A percentile compares a stretch with the other conserved stretches of the same genome.
Conservation (phyloP, 2,329 filamentous ascomycete genomes). For the Immersiporthe knoxdaviesiana region DNA sequence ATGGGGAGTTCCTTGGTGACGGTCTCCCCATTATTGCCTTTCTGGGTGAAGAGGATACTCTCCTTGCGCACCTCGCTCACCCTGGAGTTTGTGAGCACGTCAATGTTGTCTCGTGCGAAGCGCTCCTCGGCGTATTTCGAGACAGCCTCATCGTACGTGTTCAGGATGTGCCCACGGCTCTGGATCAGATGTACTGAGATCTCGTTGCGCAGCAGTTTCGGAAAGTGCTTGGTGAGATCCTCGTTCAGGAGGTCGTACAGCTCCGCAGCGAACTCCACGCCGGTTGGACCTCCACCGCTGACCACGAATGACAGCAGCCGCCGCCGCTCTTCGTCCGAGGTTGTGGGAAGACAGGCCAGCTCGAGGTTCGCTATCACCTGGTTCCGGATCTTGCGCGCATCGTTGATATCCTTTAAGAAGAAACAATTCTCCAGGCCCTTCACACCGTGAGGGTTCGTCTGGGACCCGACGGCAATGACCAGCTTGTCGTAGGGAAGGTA, state of each 20-base stretch:
- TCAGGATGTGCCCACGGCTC: slow-evolving; percentile 90
- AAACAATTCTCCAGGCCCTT: slow-evolving; percentile 92
- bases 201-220: slow-evolving; percentile 89
- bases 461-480: slow-evolving; percentile 87
- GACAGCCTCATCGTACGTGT: slow-evolving; percentile 95
- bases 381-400: slow-evolving; percentile 88
- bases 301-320: slow-evolving; percentile 94
- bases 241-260: slow-evolving; percentile 96
- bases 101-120: slow-evolving; percentile 88
- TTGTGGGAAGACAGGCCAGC: slow-evolving; percentile 89
- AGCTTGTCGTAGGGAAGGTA: slow-evolving; percentile 98
- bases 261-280: slow-evolving; percentile 96
- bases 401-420: slow-evolving; percentile 93
- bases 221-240: slow-evolving; percentile 82
- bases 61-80: slow-evolving; percentile 87
- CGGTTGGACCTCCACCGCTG: slow-evolving; percentile 91
- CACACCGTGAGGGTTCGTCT: slow-evolving; percentile 93
- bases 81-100: slow-evolving; percentile 88
- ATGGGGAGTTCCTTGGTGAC: slow-evolving; percentile 93
- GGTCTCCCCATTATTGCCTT: slow-evolving; percentile 69
- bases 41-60: slow-evolving; percentile 87
- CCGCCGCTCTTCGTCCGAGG: slow-evolving; percentile 81
- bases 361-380: slow-evolving; percentile 88
- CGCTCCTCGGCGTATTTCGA: slow-evolving; percentile 90
- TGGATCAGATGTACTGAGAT: slow-evolving; percentile 98